phyloP scores from a whole-genome alignment of 2,329 filamentous ascomycete genomes.

The Rutstroemia sydowiana region DNA sequence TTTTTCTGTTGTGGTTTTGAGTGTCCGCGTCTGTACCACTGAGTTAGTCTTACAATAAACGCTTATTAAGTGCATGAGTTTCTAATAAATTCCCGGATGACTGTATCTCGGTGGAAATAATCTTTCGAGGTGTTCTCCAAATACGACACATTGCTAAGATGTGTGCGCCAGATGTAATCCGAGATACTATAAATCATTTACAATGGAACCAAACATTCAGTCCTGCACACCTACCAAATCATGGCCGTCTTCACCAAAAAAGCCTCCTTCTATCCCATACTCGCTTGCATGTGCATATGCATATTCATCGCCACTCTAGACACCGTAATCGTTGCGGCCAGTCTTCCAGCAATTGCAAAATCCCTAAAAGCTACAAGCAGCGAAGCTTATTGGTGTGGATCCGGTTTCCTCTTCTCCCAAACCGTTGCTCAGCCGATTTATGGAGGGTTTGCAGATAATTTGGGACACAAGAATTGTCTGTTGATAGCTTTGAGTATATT shows the following conservation, averaged over 20 bases:
- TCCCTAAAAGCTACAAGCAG: slow-evolving; percentile 11
- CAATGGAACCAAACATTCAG: not conserved
- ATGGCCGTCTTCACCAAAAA: not conserved
- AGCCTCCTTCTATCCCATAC: not conserved
- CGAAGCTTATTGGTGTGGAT: slow-evolving; percentile 16
- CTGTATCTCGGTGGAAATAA: too few species aligned
- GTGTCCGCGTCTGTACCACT: too few species aligned
- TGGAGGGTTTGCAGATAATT: slow-evolving; percentile 11
- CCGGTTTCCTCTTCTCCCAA: slow-evolving; percentile 16
- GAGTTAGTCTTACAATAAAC: too few species aligned
- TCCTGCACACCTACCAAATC: too few species aligned
- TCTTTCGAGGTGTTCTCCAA: too few species aligned
- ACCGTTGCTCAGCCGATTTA: slow-evolving; percentile 16
- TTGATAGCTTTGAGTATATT: slow-evolving; percentile 13
- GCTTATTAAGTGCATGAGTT: too few species aligned
- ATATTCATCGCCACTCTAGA: not conserved
- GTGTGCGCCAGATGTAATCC: too few species aligned
- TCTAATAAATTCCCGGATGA: too few species aligned
- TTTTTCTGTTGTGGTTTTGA: too few species aligned
- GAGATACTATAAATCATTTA: not conserved
- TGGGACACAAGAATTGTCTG: slow-evolving; percentile 13
- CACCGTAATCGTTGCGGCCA: not conserved
- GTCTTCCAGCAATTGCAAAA: slow-evolving; percentile 15
- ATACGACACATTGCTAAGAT: too few species aligned
- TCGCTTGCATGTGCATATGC: not conserved